Percentiles rank a stretch among this genome's conserved stretches.
These are phyloP conservation scores for Apiotrichum mycotoxinovorans DNA, from an alignment of 1,284 basidiomycete species.

Conservation along the genomic window DNA sequence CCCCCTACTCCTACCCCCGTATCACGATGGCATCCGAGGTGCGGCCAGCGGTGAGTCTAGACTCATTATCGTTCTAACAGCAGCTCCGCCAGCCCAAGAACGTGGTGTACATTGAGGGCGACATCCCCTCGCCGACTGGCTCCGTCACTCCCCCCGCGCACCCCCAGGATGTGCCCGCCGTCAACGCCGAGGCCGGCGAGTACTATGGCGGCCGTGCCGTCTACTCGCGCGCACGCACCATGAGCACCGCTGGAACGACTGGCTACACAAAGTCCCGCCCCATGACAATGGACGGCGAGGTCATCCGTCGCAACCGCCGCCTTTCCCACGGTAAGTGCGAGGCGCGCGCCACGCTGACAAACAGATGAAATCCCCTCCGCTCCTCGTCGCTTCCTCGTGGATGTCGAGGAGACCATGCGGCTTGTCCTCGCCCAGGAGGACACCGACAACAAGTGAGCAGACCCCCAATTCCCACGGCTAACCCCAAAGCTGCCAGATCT, in stretches of 20 bases:
- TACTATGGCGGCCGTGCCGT: constrained; percentile 77
- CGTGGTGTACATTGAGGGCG: constrained; percentile 46
- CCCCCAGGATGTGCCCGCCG: constrained; percentile 41
- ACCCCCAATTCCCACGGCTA: background rate
- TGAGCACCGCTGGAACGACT: constrained; percentile 67
- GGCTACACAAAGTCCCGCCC: constrained; percentile 59
- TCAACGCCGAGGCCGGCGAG: constrained; percentile 67
- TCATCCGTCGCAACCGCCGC: constrained; percentile 65
- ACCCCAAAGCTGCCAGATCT: constrained; percentile 63
- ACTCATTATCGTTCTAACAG: background rate
- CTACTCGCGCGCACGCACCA: constrained; percentile 74
- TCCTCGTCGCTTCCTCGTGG: constrained; percentile 82
- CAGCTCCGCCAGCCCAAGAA: constrained; percentile 43
- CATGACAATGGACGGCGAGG: constrained; percentile 70
- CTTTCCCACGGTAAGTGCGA: constrained; percentile 65
- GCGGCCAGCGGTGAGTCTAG: constrained; percentile 22
- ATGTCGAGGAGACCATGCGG: constrained; percentile 98
- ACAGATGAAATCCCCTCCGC: constrained; percentile 53
- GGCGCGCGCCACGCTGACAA: constrained; percentile 2
- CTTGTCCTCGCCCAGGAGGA: constrained; percentile 97
- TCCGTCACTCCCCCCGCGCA: constrained; percentile 29
- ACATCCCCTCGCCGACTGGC: constrained; percentile 21
- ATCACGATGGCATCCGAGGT: background rate
- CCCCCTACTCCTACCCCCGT: too few species aligned
- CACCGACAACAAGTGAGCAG: constrained; percentile 75